These are phyloP conservation scores for Magnusiomyces sp. DNA, from an alignment of 1,139 yeast genomes.

Conservation along the genomic window DNA sequence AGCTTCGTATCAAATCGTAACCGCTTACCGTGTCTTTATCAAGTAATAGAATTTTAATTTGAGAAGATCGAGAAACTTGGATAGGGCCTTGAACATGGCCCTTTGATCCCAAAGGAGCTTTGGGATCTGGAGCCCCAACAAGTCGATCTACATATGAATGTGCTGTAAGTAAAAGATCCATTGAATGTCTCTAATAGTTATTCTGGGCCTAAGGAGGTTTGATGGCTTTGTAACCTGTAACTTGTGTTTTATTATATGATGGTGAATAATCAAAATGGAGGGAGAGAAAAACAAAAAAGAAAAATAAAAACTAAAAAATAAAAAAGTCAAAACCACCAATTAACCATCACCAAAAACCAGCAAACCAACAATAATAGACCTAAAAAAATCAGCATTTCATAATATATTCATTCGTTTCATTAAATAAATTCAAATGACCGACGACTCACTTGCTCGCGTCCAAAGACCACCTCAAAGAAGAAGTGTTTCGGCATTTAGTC, in stretches of 20 bases:
- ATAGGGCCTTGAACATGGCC: constrained; percentile 14
- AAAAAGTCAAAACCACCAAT: not conserved
- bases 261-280: not conserved
- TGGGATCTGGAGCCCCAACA: constrained; percentile 27
- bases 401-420: not conserved
- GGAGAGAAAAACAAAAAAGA: not conserved
- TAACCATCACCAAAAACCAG: too few relatives aligned
- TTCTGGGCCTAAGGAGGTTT: not conserved
- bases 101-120: constrained; percentile 6
- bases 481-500: not conserved
- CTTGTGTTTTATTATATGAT: not conserved
- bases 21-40: constrained; percentile 53
- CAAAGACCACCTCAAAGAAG: not conserved
- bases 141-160: constrained; percentile 43
- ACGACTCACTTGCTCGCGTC: not conserved
- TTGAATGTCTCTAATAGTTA: constrained; percentile 18
- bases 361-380: not conserved
- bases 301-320: not conserved
- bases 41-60: constrained; percentile 66
- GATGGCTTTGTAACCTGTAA: not conserved
- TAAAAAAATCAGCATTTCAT: not conserved
- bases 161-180: constrained; percentile 48
- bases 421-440: not conserved
- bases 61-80: constrained; percentile 31
- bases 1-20: not conserved